These are phyloP conservation scores for Petunia hybrid DNA, from an alignment of 305 asterid species.

Conservation along the genomic window DNA sequence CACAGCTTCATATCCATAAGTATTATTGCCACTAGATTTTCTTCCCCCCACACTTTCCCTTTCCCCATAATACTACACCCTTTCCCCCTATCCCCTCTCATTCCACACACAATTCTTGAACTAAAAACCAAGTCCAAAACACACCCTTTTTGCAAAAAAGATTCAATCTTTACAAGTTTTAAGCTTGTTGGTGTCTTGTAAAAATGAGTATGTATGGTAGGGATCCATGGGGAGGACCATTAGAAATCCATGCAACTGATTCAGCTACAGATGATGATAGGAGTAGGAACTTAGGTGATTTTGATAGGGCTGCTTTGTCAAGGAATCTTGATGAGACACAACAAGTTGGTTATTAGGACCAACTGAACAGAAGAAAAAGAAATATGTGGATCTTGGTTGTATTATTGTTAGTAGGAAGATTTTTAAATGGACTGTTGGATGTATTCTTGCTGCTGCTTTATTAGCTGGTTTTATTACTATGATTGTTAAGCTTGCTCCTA, in stretches of 20 bases:
- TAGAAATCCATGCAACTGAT: slow-evolving; percentile 80
- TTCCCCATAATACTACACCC: not conserved
- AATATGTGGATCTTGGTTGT: slow-evolving; percentile 97
- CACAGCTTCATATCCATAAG: slow-evolving; percentile 44
- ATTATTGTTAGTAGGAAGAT: slow-evolving; percentile 83
- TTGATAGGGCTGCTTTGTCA: slow-evolving; percentile 84
- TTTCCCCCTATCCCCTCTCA: not conserved
- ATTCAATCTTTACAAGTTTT: slow-evolving; percentile 17
- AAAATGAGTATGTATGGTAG: slow-evolving; percentile 76
- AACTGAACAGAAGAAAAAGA: slow-evolving; percentile 95
- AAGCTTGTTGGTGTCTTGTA: not conserved
- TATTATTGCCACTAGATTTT: slow-evolving; percentile 36
- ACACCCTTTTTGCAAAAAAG: not conserved
- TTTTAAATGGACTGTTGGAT: slow-evolving; percentile 81
- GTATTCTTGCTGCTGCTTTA: slow-evolving; percentile 71
- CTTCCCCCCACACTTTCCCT: not conserved
- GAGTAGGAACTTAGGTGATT: slow-evolving; percentile 71
- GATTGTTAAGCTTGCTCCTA: slow-evolving; percentile 84
- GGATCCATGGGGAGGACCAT: slow-evolving; percentile 96
- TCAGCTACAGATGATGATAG: slow-evolving; percentile 92
- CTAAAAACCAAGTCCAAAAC: not conserved
- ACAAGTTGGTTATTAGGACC: slow-evolving; percentile 98
- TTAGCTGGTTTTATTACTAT: slow-evolving; percentile 71
- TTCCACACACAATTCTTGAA: not conserved
- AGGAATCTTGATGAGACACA: slow-evolving; percentile 93